Conservation (phyloP, 164 flowering plant genomes). For the Vitis amurensis region DNA sequence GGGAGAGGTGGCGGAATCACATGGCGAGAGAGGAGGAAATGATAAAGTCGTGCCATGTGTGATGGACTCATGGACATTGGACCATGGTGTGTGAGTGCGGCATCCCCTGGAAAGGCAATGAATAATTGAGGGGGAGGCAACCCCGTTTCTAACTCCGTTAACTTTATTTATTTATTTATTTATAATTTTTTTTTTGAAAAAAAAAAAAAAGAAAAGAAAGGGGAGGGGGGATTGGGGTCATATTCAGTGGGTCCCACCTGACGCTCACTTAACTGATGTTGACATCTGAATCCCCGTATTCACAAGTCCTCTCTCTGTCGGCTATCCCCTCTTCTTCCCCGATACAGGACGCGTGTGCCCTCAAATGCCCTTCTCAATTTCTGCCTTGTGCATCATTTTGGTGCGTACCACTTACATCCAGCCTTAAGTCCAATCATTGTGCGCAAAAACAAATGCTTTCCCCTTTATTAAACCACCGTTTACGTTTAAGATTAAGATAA, state of each 20-base stretch:
- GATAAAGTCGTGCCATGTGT: too few species aligned
- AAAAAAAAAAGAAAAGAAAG: neutral
- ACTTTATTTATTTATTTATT: too few species aligned
- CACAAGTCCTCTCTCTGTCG: slow-evolving; percentile 2
- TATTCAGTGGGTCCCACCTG: slow-evolving; percentile 16
- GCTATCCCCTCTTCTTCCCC: neutral
- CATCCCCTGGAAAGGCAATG: neutral
- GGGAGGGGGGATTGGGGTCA: neutral
- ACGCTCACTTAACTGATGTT: slow-evolving; percentile 22
- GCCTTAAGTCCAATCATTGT: too few species aligned
- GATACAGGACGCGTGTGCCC: too few species aligned
- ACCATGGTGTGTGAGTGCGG: slow-evolving; percentile 12
- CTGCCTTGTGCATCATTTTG: too few species aligned
- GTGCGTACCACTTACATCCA: too few species aligned
- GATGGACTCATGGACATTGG: neutral
- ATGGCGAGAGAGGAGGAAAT: slow-evolving; percentile 1
- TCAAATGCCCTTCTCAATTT: too few species aligned
- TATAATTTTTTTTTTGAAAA: neutral
- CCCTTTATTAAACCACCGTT: too few species aligned
- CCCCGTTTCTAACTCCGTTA: too few species aligned
- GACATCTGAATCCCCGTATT: slow-evolving; percentile 19
- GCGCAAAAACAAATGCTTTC: too few species aligned
- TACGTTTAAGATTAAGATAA: too few species aligned
- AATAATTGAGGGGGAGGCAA: too few species aligned
- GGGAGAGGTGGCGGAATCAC: slow-evolving; percentile 20